phyloP scores from a whole-genome alignment of 306 rosid species.

The Pachyrhizus erosus region DNA sequence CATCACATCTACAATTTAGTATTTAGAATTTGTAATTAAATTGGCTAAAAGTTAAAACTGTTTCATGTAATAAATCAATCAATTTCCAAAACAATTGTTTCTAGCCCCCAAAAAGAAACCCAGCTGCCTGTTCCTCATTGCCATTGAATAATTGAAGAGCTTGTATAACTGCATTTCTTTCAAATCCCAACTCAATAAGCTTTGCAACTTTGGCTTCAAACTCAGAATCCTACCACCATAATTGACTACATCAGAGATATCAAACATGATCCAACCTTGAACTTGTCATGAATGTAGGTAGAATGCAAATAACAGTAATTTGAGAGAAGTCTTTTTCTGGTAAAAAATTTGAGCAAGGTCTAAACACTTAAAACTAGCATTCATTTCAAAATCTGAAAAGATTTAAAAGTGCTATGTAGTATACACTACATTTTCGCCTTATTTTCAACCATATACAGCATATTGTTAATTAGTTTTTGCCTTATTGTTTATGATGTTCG shows the following conservation, averaged over 20 bases:
- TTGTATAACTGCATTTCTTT: constrained; percentile 79
- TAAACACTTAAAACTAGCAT: constrained; percentile 17
- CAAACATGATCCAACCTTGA: constrained; percentile 4
- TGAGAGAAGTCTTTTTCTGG: constrained; percentile 5
- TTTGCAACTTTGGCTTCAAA: constrained; percentile 89
- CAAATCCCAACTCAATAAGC: constrained; percentile 93
- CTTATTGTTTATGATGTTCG: constrained; percentile 8
- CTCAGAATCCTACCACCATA: constrained; percentile 62
- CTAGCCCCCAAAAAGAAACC: constrained; percentile 57
- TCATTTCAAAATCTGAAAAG: not conserved
- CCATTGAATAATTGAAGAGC: constrained; percentile 80
- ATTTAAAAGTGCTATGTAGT: not conserved
- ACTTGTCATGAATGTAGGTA: not conserved
- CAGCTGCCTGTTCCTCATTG: constrained; percentile 64
- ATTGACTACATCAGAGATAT: not conserved
- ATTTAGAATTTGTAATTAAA: constrained; percentile 39
- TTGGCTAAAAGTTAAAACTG: not conserved
- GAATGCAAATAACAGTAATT: not conserved
- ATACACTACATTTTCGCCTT: not conserved
- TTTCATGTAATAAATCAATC: constrained; percentile 40
- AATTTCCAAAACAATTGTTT: constrained; percentile 35
- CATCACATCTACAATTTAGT: constrained; percentile 23
- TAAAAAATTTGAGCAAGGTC: no score
- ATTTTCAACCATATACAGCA: constrained; percentile 10
- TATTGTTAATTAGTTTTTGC: not conserved